phyloP scores from a whole-genome alignment of 768 basidiomycete species.

The Boletus rubroflammeus region DNA sequence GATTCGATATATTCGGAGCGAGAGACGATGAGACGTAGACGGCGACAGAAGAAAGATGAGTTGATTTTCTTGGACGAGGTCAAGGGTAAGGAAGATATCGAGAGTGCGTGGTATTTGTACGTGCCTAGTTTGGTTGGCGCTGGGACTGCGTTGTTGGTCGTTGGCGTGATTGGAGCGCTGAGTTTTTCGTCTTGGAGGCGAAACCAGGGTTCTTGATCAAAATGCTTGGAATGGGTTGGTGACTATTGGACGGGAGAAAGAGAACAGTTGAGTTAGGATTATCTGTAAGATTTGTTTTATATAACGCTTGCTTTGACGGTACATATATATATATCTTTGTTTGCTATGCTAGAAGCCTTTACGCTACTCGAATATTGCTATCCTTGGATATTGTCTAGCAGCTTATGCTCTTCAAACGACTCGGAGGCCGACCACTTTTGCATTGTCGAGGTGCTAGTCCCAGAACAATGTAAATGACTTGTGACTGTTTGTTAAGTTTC shows the following conservation, averaged over 20 bases:
- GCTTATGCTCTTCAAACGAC: too few relatives aligned
- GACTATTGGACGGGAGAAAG: neutral
- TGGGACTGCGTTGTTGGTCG: constrained; percentile 77
- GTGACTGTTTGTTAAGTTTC: too few relatives aligned
- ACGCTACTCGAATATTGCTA: constrained; percentile 5
- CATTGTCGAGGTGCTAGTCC: too few relatives aligned
- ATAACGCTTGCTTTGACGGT: neutral
- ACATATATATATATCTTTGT: constrained; percentile 12
- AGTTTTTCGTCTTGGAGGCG: constrained; percentile 70
- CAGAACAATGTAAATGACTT: too few relatives aligned
- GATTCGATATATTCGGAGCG: constrained; percentile 29
- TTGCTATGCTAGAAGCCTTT: constrained; percentile 14
- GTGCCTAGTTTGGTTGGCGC: constrained; percentile 78
- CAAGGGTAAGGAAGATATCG: constrained; percentile 52
- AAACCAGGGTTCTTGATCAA: constrained; percentile 56
- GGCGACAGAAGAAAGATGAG: constrained; percentile 57
- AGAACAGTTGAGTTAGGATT: neutral
- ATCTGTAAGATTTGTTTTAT: constrained; percentile 8
- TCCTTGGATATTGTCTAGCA: too few relatives aligned
- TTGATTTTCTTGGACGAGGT: constrained; percentile 43
- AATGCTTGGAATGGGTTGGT: neutral
- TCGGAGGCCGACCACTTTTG: too few relatives aligned
- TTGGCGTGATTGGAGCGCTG: constrained; percentile 73
- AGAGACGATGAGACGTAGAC: constrained; percentile 37
- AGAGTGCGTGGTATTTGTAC: constrained; percentile 76